These are phyloP conservation scores for Pleodorina starrii DNA, from an alignment of 139 green algal genomes.

Conservation along the genomic window DNA sequence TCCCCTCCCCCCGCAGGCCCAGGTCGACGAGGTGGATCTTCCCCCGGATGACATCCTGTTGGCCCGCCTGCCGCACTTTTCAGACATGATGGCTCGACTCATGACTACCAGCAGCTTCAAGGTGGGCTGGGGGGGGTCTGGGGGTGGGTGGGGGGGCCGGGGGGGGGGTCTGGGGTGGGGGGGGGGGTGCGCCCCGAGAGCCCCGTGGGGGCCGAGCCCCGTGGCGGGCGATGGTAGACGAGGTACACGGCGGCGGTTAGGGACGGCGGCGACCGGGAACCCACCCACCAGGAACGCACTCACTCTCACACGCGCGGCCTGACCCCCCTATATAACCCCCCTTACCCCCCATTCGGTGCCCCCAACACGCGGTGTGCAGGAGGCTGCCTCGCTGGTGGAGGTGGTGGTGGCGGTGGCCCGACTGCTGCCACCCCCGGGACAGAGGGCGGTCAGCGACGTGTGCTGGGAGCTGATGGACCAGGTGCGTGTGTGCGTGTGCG, in stretches of 20 bases:
- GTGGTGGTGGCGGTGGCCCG: constrained; percentile 30
- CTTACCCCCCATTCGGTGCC: no score
- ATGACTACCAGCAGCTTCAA: constrained; percentile 11
- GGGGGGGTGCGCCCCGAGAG: no score
- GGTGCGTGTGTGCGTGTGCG: neutral
- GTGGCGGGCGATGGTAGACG: no score
- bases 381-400: constrained; percentile 27
- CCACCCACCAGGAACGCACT: no score
- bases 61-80: constrained; percentile 31
- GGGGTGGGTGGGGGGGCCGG: neutral
- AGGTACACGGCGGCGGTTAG: no score
- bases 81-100: constrained; percentile 5
- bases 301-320: no score
- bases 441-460: constrained; percentile 29
- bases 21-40: constrained; percentile 25
- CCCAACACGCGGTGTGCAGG: no score
- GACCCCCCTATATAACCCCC: no score
- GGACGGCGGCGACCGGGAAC: no score
- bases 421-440: neutral
- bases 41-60: neutral
- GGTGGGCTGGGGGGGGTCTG: neutral
- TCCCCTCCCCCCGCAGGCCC: no score
- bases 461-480: neutral
- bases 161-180: no score
- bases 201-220: no score